These are phyloP conservation scores for Microdochium trichocladiopsis DNA, from an alignment of 2,329 filamentous ascomycete genomes.

Conservation along the genomic window DNA sequence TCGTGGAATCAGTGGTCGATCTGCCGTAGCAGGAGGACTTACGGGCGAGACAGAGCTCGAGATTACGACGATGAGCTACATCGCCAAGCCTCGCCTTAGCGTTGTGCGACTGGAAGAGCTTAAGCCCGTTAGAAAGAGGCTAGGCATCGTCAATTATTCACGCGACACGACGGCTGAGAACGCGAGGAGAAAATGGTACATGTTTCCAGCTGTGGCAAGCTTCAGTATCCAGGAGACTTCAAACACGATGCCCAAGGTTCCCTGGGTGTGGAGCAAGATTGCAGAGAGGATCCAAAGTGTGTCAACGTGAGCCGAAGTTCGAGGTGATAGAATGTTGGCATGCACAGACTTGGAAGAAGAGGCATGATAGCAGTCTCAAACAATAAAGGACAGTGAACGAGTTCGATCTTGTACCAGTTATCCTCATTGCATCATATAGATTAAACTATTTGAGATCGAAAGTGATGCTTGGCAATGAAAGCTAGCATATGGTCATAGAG, in stretches of 20 bases:
- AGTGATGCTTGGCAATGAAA: too few species aligned
- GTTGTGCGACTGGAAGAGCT: slow-evolving; percentile 25
- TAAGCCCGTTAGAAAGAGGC: slow-evolving; percentile 15
- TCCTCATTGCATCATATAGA: too few species aligned
- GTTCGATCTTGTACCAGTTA: too few species aligned
- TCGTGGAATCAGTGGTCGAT: background rate
- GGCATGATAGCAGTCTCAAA: background rate
- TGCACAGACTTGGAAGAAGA: background rate
- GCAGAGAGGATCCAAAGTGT: slow-evolving; percentile 12
- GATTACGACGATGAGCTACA: slow-evolving; percentile 47
- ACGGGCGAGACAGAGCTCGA: slow-evolving; percentile 32
- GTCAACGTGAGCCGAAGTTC: too few species aligned
- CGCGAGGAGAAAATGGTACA: slow-evolving; percentile 24
- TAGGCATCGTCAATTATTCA: slow-evolving; percentile 31
- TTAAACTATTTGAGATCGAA: too few species aligned
- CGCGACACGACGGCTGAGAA: slow-evolving; percentile 20
- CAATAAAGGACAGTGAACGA: too few species aligned
- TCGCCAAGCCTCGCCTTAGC: slow-evolving; percentile 42
- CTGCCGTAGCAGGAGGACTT: background rate
- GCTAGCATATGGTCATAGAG: too few species aligned
- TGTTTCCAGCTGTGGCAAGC: slow-evolving; percentile 24
- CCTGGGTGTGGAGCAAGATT: slow-evolving; percentile 29
- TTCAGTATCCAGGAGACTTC: slow-evolving; percentile 23
- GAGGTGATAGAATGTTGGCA: too few species aligned
- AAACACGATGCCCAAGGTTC: slow-evolving; percentile 15